Percentiles rank a stretch among this genome's conserved stretches.
phyloP scores from a whole-genome alignment of 2,329 filamentous ascomycete genomes.

The Xylaria sp. region DNA sequence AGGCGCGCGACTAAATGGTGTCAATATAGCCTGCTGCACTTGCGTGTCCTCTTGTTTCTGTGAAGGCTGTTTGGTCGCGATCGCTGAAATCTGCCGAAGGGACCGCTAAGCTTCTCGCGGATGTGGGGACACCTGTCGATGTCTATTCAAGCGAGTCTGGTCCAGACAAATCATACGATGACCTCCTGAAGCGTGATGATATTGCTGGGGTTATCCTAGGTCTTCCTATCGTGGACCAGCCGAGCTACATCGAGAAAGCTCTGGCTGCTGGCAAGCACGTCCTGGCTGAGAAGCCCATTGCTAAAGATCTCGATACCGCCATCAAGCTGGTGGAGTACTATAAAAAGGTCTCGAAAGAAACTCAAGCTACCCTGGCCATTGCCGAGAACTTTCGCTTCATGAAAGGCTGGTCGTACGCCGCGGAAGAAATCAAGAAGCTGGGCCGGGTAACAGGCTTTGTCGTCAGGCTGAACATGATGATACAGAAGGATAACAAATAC shows the following conservation, averaged over 20 bases:
- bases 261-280: conserved; percentile 72
- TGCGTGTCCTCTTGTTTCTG: conserved; percentile 49
- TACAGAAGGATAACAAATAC: conserved; percentile 51
- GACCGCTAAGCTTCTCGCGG: conserved; percentile 43
- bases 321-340: conserved; percentile 49
- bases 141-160: conserved; percentile 41
- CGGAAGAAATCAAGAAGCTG: conserved; percentile 54
- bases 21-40: conserved; percentile 53
- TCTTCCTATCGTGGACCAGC: conserved; percentile 67
- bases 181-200: conserved; percentile 53
- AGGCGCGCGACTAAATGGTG: conserved; percentile 28
- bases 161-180: conserved; percentile 48
- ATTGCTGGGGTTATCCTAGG: conserved; percentile 50
- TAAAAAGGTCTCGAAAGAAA: conserved; percentile 37
- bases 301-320: conserved; percentile 58
- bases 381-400: conserved; percentile 78
- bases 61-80: conserved; percentile 64
- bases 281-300: conserved; percentile 72
- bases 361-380: conserved; percentile 58
- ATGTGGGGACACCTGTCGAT: conserved; percentile 32
- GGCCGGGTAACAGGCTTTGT: conserved; percentile 62
- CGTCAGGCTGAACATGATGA: conserved; percentile 45
- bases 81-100: conserved; percentile 54
- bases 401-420: conserved; percentile 58
- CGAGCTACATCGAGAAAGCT: conserved; percentile 61